Evolutionary conservation across 352 stramenopile species (phyloP), one percentile per base, ranked within the genome.

Genomic region (Stramenopiles sp.): DNA sequence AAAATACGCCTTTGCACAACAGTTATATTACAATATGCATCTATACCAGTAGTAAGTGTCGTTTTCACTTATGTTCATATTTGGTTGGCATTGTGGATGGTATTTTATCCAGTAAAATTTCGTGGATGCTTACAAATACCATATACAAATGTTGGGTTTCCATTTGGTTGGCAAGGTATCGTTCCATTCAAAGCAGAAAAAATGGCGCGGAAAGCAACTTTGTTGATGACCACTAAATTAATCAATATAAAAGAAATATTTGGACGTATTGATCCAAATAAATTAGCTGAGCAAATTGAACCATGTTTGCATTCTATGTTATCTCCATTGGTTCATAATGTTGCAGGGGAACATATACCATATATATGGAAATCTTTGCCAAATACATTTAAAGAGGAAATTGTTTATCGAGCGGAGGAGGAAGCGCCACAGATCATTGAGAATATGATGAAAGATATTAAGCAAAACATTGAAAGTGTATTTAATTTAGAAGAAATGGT

Each of bases 21-120:
- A n/a, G n/a, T n/a, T n/a, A n/a, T n/a, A n/a, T n/a, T n/a, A n/a
- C n/a, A n/a, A n/a, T n/a, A n/a, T n/a, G n/a, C n/a, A n/a, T 92
- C 87, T 1, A 94, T 94, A 78, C 89, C 88, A 0, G 81, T 91
- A 73, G 91, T 95, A 23, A 92, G 88, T 33, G 89, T 94, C 32
- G 84, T 88, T 13, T 95, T 97, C 80, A 96, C 92, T 53, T 98
- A 97, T 80, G 83, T 95, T 53, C 95, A 96, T 83, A 98, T 97
- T 85, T 95, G 94, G 86, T 83, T 97, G 79, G 95, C 95, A 38
- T 85, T 99, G 0, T 98, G 93, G 86, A 97, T 97, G 90, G 98
- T 97, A 33, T 99, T 99, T 84, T 95, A 97, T 83, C 95, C 95
- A 1, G 86, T 98, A 38, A 84, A 96, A 69, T 98, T 96, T 82